phyloP scores from a whole-genome alignment of 352 stramenopile genomes.

The Globisporangium megalacanthum region DNA sequence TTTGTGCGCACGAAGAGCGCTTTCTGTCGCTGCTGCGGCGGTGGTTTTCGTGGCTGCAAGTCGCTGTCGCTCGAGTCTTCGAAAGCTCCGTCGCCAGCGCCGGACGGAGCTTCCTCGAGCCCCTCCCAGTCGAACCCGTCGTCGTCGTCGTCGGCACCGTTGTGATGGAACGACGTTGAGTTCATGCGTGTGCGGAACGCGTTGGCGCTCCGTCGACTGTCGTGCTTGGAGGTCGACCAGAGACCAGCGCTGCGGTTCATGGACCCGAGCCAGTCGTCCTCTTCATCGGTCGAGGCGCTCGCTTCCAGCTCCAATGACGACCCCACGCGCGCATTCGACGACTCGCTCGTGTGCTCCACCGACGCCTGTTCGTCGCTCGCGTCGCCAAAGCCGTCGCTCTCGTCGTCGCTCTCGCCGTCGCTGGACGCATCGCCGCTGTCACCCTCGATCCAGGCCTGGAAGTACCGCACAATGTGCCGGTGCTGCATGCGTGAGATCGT shows the following conservation, averaged over 20 bases:
- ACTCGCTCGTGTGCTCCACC: constrained; percentile 15
- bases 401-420: constrained; percentile 24
- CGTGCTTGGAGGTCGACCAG: constrained; percentile 62
- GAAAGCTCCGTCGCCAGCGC: constrained; percentile 36
- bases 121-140: constrained; percentile 39
- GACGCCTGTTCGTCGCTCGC: constrained; percentile 31
- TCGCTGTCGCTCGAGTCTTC: constrained; percentile 28
- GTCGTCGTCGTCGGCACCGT: constrained; percentile 67
- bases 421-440: constrained; percentile 46
- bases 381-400: constrained; percentile 24
- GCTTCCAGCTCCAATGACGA: constrained; percentile 19
- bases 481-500: constrained; percentile 96
- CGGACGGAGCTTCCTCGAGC: constrained; percentile 45
- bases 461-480: constrained; percentile 95
- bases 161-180: constrained; percentile 27
- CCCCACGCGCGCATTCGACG: constrained; percentile 28
- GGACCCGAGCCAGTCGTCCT: constrained; percentile 77
- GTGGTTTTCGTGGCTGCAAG: background rate
- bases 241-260: constrained; percentile 60
- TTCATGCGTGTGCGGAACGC: constrained; percentile 9
- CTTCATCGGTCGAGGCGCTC: constrained; percentile 40
- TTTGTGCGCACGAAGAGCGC: background rate
- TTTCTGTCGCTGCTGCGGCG: constrained; percentile 8
- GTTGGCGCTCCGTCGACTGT: constrained; percentile 39
- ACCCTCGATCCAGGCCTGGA: constrained; percentile 86